A percentile compares a stretch with the other conserved stretches of the same genome.
Conservation (phyloP, 2,329 filamentous ascomycete species). For the Trichoderma sp. region DNA sequence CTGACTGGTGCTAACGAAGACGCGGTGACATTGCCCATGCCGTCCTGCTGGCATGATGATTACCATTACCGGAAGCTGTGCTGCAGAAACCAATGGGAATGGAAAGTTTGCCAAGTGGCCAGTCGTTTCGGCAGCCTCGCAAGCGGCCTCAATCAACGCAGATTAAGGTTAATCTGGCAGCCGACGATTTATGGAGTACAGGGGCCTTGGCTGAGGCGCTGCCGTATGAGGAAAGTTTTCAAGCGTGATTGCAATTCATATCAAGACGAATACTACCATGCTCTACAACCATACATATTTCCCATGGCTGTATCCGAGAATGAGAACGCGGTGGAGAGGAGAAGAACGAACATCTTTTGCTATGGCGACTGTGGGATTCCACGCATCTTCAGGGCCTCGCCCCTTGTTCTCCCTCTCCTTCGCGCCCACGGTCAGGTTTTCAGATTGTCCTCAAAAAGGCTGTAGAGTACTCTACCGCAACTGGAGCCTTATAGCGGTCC, state of each 20-base stretch:
- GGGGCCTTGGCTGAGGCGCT: not conserved
- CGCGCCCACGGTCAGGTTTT: not conserved
- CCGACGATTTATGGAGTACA: not conserved
- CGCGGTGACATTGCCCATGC: not conserved
- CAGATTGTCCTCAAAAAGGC: not conserved
- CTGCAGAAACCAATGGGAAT: not conserved
- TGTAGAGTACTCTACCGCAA: not conserved
- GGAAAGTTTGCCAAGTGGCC: not conserved
- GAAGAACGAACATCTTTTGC: not conserved
- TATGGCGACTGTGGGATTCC: not conserved
- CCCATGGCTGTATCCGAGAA: not conserved
- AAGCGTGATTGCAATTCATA: not conserved
- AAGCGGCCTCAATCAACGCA: not conserved
- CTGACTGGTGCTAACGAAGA: not conserved
- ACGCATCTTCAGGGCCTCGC: not conserved
- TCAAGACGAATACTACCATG: not conserved
- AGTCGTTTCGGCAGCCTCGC: not conserved
- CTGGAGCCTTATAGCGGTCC: not conserved
- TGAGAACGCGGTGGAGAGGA: not conserved
- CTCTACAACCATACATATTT: not conserved
- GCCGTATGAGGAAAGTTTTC: not conserved
- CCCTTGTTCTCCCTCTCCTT: not conserved
- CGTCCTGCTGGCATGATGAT: not conserved
- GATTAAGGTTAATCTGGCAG: conserved; percentile 8
- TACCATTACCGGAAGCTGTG: not conserved